phyloP scores from a whole-genome alignment of 371 early-diverging fungal genomes.

The Smittium culicis region DNA sequence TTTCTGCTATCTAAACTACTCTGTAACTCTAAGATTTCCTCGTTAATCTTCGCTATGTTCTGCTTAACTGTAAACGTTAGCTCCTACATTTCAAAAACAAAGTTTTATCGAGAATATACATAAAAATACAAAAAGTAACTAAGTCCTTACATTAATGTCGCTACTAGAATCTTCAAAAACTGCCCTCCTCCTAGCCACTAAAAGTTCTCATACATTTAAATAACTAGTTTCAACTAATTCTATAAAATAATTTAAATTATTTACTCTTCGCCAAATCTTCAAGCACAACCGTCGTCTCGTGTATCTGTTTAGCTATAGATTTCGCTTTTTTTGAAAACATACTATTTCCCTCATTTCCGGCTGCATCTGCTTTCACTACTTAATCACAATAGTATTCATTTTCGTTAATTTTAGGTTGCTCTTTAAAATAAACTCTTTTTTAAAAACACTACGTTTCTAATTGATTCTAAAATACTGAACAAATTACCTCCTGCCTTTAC shows the following conservation, averaged over 20 bases:
- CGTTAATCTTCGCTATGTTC: constrained; percentile 83
- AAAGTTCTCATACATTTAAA: background rate
- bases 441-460: too few species aligned
- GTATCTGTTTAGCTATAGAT: constrained; percentile 31
- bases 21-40: constrained; percentile 75
- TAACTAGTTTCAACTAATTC: background rate
- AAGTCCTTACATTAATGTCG: constrained; percentile 22
- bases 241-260: constrained; percentile 1
- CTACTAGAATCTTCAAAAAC: constrained; percentile 34
- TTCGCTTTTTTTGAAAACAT: constrained; percentile 27
- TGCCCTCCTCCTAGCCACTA: constrained; percentile 30
- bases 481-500: background rate
- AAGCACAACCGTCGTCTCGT: constrained; percentile 25
- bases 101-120: background rate
- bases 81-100: constrained; percentile 41
- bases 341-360: constrained; percentile 13
- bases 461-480: too few species aligned
- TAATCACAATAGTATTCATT: background rate
- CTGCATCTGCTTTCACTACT: background rate
- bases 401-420: too few species aligned
- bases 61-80: constrained; percentile 86
- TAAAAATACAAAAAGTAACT: background rate
- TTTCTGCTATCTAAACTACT: constrained; percentile 37
- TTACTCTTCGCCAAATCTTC: constrained; percentile 29
- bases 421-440: too few species aligned